These are phyloP conservation scores for Colletotrichum gigasporum DNA, from an alignment of 2,329 filamentous ascomycete species.

Conservation along the genomic window DNA sequence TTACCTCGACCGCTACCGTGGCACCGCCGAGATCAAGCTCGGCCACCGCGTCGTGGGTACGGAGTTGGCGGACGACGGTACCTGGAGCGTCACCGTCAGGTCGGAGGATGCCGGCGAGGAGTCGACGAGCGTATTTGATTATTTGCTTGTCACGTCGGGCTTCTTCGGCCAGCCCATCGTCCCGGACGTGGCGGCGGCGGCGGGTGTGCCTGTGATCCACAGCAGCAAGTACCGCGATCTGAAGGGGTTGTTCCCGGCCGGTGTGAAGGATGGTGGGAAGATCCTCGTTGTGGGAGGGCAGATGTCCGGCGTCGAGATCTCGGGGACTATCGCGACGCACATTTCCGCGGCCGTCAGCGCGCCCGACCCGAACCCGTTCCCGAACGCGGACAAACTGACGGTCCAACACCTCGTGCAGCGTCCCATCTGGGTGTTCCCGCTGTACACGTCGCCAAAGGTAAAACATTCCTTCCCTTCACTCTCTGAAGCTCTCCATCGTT, in stretches of 20 bases:
- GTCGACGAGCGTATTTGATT: conserved; percentile 71
- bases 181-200: conserved; percentile 50
- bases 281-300: conserved; percentile 82
- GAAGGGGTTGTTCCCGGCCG: conserved; percentile 52
- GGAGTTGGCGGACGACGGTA: conserved; percentile 43
- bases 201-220: conserved; percentile 66
- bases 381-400: conserved; percentile 58
- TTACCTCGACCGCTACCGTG: conserved; percentile 67
- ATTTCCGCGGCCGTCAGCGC: conserved; percentile 71
- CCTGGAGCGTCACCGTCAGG: conserved; percentile 52
- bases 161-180: conserved; percentile 75
- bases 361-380: conserved; percentile 51
- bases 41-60: conserved; percentile 56
- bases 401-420: conserved; percentile 76
- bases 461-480: conserved; percentile 5
- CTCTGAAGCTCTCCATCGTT: neutral
- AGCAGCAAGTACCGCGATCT: conserved; percentile 73
- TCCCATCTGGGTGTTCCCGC: conserved; percentile 77
- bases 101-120: conserved; percentile 47
- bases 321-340: conserved; percentile 76
- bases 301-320: conserved; percentile 84
- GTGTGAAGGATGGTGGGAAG: conserved; percentile 58
- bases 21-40: conserved; percentile 55
- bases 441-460: conserved; percentile 63
- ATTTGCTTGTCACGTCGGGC: conserved; percentile 77